Conservation (phyloP, 1,139 yeast species). For the Yamadazyma kanchanaburiensis region DNA sequence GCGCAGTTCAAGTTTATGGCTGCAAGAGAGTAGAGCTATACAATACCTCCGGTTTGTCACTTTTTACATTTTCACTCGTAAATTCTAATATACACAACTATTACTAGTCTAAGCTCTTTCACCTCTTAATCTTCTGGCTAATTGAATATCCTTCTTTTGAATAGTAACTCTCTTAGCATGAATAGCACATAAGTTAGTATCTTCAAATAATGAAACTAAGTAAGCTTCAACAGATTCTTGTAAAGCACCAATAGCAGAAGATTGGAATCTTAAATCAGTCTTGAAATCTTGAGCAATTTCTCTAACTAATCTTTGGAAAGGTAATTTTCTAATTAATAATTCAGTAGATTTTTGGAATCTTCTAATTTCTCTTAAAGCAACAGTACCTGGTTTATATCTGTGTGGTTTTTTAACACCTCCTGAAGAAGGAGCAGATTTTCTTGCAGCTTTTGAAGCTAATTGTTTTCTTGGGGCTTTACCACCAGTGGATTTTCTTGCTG, state of each 20-base stretch:
- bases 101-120: conserved; percentile 75
- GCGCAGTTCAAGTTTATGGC: too few species aligned
- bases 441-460: conserved; percentile 98
- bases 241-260: conserved; percentile 97
- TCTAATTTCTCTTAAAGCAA: conserved; percentile 98
- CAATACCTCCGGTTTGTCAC: too few species aligned
- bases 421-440: conserved; percentile 96
- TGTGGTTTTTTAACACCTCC: conserved; percentile 99
- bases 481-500: conserved; percentile 98
- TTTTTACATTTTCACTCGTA: conserved; percentile 1
- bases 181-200: conserved; percentile 97
- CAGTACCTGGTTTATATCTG: conserved; percentile 99
- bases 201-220: conserved; percentile 86
- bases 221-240: conserved; percentile 99
- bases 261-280: conserved; percentile 97
- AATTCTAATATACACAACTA: conserved; percentile 10
- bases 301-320: conserved; percentile 98
- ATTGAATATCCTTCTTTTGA: conserved; percentile 98
- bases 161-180: conserved; percentile 99
- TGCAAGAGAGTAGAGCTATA: too few species aligned
- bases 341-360: conserved; percentile 99
- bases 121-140: conserved; percentile 99
- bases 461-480: conserved; percentile 99
- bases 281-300: conserved; percentile 98
- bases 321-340: conserved; percentile 93